Conservation (phyloP, 768 basidiomycete genomes). For the Rhizopogon vulgaris region DNA sequence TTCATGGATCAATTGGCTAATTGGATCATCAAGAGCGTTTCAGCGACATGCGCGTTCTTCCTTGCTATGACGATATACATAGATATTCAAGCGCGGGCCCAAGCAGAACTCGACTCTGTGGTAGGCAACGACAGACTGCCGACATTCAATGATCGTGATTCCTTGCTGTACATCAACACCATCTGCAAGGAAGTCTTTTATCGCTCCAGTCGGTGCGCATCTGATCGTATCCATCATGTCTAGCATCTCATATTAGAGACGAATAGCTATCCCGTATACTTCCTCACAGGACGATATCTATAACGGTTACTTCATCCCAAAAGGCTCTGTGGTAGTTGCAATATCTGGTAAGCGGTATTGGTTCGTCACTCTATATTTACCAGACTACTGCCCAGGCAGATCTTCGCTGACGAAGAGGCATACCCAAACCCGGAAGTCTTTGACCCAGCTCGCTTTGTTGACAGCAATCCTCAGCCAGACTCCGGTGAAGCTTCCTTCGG, state of each 20-base stretch:
- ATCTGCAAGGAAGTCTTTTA: conserved; percentile 11
- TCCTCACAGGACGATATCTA: conserved; percentile 11
- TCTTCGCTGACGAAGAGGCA: conserved; percentile 4
- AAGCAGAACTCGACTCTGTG: conserved; percentile 9
- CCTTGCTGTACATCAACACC: conserved; percentile 11
- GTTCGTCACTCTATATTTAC: background rate
- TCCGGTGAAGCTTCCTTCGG: conserved; percentile 10
- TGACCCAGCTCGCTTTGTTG: conserved; percentile 8
- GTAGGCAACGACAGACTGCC: conserved; percentile 10
- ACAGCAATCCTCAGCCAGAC: conserved; percentile 2
- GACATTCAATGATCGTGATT: conserved; percentile 6
- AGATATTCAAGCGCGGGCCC: conserved; percentile 4
- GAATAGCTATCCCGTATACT: conserved; percentile 3
- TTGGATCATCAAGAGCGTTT: conserved; percentile 11
- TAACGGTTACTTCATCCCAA: conserved; percentile 16
- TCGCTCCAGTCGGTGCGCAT: conserved; percentile 1
- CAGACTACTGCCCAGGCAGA: conserved; percentile 1
- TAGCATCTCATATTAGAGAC: background rate
- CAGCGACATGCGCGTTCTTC: conserved; percentile 11
- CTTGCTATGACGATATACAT: conserved; percentile 13
- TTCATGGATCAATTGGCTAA: conserved; percentile 13
- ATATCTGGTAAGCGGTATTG: conserved; percentile 5
- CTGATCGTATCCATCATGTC: too few relatives aligned
- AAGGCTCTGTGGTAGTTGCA: conserved; percentile 8
- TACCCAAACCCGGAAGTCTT: conserved; percentile 10